Evolutionary conservation across 306 rosid genomes (phyloP).

Genomic region (Trifolium fragiferum): DNA sequence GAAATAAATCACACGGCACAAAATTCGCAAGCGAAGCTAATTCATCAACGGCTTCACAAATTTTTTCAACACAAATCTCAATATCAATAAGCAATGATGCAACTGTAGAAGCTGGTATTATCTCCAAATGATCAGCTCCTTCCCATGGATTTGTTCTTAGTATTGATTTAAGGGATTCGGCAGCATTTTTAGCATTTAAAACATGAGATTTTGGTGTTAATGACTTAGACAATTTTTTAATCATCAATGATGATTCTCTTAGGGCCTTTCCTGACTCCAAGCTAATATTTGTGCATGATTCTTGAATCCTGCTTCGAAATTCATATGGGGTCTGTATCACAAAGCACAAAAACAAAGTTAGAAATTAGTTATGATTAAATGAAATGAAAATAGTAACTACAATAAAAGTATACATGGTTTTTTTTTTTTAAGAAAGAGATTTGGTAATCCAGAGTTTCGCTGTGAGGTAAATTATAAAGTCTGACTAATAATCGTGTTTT

Average conservation of each 20-base stretch:
- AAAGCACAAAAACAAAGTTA: no score
- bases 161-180: conserved; percentile 43
- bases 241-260: conserved; percentile 45
- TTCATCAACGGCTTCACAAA: conserved; percentile 45
- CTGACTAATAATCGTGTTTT: no score
- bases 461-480: no score
- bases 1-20: conserved; percentile 2
- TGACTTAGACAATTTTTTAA: conserved; percentile 43
- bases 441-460: no score
- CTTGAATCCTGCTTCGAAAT: conserved; percentile 44
- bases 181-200: conserved; percentile 36
- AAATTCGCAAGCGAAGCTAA: conserved; percentile 43
- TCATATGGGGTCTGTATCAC: conserved; percentile 41
- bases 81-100: conserved; percentile 48
- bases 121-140: conserved; percentile 36
- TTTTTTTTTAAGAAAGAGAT: no score
- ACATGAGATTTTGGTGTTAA: conserved; percentile 32
- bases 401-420: no score
- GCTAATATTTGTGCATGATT: conserved; percentile 46
- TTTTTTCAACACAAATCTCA: conserved; percentile 39
- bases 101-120: conserved; percentile 42
- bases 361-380: no score
- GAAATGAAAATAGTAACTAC: no score
- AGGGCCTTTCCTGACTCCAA: conserved; percentile 50
- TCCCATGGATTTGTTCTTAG: conserved; percentile 40